Evolutionary conservation across 257 asterid genomes (phyloP).

Genomic region (Linaria vulgaris): DNA sequence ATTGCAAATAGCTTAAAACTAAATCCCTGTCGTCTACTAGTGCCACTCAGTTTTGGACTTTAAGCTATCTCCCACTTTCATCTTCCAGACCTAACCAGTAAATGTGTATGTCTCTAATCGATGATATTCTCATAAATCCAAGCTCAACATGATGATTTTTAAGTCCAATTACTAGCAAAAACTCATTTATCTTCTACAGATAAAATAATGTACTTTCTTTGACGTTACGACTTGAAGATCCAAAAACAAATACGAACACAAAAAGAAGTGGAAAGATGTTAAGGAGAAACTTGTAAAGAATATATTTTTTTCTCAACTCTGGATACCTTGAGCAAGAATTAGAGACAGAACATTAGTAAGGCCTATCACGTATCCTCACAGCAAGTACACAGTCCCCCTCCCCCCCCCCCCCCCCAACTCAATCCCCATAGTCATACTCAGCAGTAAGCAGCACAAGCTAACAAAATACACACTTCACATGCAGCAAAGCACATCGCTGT

Average conservation of each 20-base stretch:
- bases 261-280: not conserved
- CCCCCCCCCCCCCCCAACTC: not conserved
- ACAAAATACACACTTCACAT: not conserved
- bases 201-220: not conserved
- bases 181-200: not conserved
- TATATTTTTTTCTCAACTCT: not conserved
- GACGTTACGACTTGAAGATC: not conserved
- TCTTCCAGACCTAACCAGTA: not conserved
- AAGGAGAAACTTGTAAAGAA: not conserved
- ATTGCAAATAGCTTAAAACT: not conserved
- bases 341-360: not conserved
- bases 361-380: not conserved
- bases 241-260: not conserved
- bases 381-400: too few relatives aligned
- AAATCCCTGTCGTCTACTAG: slow-evolving; percentile 6
- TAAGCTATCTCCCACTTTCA: not conserved
- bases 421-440: not conserved
- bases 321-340: not conserved
- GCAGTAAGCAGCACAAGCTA: not conserved
- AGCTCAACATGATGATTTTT: not conserved
- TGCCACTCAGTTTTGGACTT: not conserved
- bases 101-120: slow-evolving; percentile 9
- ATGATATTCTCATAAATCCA: not conserved
- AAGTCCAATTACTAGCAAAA: not conserved
- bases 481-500: too few relatives aligned